These are phyloP conservation scores for Pterocarpus santalinus DNA, from an alignment of 306 rosid species.

Conservation along the genomic window DNA sequence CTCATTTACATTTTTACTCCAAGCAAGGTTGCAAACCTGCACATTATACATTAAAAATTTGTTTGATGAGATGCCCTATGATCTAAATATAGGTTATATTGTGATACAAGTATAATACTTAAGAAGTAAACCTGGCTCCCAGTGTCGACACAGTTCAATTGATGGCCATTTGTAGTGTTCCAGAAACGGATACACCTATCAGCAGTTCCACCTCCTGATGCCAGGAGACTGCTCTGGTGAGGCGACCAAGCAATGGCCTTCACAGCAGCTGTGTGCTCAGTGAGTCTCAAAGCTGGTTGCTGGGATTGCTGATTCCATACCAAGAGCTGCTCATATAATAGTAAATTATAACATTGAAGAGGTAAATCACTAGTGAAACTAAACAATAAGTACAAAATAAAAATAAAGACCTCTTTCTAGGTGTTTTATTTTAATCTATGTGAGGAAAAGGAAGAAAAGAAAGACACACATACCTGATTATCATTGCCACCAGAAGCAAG, in stretches of 20 bases:
- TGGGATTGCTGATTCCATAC: conserved; percentile 98
- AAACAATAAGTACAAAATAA: background rate
- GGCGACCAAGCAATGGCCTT: conserved; percentile 99
- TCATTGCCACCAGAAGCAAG: conserved; percentile 99
- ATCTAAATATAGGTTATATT: background rate
- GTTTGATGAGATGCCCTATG: background rate
- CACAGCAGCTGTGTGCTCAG: conserved; percentile 97
- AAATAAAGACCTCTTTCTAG: background rate
- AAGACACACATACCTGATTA: conserved; percentile 70
- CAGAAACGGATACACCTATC: conserved; percentile 98
- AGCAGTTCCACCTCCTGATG: conserved; percentile 99
- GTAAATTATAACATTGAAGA: conserved; percentile 34
- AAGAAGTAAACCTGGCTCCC: conserved; percentile 86
- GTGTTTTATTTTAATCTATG: background rate
- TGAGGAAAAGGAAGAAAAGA: conserved; percentile 2
- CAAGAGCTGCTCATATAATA: conserved; percentile 67
- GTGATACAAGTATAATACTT: background rate
- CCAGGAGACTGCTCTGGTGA: conserved; percentile 91
- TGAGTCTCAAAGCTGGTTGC: conserved; percentile 83
- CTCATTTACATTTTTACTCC: conserved; percentile 99
- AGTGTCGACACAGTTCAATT: conserved; percentile 83
- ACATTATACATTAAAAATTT: conserved; percentile 1
- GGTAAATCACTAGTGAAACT: conserved; percentile 1
- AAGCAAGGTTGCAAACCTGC: conserved; percentile 96
- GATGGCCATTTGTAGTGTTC: conserved; percentile 98